Percentiles rank a stretch among this genome's conserved stretches.
Conservation (phyloP, 805 yeast species). For the Candida oleophila region DNA sequence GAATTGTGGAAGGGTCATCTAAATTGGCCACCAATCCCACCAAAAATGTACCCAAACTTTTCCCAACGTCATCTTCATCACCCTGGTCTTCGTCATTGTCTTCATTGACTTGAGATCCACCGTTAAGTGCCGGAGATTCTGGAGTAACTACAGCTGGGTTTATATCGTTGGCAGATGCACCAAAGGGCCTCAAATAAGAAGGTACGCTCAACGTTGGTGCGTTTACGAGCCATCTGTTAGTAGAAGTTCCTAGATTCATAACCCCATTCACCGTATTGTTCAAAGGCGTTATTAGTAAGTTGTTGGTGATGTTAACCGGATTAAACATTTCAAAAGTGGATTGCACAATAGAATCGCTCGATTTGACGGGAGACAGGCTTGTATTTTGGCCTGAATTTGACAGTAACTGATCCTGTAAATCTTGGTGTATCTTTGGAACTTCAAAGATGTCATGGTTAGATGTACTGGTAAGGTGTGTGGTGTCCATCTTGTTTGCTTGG, state of each 20-base stretch:
- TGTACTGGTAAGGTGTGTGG: conserved; percentile 14
- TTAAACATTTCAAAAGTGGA: conserved; percentile 26
- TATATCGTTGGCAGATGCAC: background rate
- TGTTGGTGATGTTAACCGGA: conserved; percentile 34
- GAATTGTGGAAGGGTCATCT: conserved; percentile 10
- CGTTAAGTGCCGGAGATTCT: background rate
- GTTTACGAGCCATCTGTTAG: conserved; percentile 16
- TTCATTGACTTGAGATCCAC: background rate
- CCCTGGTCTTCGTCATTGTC: conserved; percentile 8
- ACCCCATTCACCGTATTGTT: conserved; percentile 35
- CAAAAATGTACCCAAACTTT: conserved; percentile 14
- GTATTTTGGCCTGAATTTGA: background rate
- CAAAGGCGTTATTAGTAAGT: conserved; percentile 37
- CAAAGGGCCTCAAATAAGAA: conserved; percentile 9
- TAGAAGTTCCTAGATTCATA: conserved; percentile 18
- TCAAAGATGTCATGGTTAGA: conserved; percentile 15
- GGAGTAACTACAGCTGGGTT: background rate
- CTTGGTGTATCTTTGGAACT: conserved; percentile 2
- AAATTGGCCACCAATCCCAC: conserved; percentile 20
- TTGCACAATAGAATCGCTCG: conserved; percentile 2
- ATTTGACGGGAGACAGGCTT: background rate
- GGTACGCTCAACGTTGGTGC: conserved; percentile 10
- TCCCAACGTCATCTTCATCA: conserved; percentile 17
- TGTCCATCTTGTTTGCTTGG: conserved; percentile 23
- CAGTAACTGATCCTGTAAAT: conserved; percentile 7